A percentile compares a stretch with the other conserved stretches of the same genome.
phyloP scores from a whole-genome alignment of 352 stramenopile species.

The Pythium pyrilobum region DNA sequence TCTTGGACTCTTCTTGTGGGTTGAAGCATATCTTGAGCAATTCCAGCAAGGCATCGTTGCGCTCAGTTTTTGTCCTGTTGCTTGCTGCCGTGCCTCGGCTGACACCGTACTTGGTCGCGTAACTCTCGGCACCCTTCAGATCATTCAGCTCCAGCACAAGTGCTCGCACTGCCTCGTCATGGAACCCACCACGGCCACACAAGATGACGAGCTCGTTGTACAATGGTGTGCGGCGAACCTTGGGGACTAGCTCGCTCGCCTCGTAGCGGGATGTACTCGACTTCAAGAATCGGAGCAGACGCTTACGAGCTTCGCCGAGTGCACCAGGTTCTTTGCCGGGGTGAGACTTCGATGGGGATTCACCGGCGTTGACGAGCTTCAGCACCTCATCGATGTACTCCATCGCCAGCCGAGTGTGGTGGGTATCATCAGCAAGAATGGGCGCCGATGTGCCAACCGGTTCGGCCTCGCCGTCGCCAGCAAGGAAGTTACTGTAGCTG shows the following conservation, averaged over 20 bases:
- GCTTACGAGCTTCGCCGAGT: conserved; percentile 70
- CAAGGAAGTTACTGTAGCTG: conserved; percentile 81
- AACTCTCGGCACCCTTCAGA: conserved; percentile 73
- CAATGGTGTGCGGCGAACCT: conserved; percentile 65
- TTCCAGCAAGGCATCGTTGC: conserved; percentile 69
- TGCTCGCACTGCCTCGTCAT: conserved; percentile 70
- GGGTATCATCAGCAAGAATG: conserved; percentile 44
- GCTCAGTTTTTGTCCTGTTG: conserved; percentile 50
- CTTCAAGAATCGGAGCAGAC: conserved; percentile 79
- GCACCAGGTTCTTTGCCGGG: conserved; percentile 69
- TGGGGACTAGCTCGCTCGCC: conserved; percentile 59
- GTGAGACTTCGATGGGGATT: conserved; percentile 77
- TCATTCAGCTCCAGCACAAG: conserved; percentile 82
- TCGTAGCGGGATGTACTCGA: conserved; percentile 73
- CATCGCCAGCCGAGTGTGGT: conserved; percentile 79
- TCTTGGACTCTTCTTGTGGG: conserved; percentile 72
- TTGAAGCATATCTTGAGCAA: conserved; percentile 81
- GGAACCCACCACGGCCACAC: conserved; percentile 68
- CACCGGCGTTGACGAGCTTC: conserved; percentile 56
- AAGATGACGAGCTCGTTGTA: conserved; percentile 87
- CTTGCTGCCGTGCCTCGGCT: conserved; percentile 13
- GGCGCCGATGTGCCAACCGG: conserved; percentile 11
- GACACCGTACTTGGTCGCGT: conserved; percentile 75
- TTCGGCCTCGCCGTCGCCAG: conserved; percentile 55
- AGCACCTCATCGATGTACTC: conserved; percentile 86